These are phyloP conservation scores for Collybiopsis luxurians DNA, from an alignment of 768 basidiomycete genomes.

Conservation along the genomic window DNA sequence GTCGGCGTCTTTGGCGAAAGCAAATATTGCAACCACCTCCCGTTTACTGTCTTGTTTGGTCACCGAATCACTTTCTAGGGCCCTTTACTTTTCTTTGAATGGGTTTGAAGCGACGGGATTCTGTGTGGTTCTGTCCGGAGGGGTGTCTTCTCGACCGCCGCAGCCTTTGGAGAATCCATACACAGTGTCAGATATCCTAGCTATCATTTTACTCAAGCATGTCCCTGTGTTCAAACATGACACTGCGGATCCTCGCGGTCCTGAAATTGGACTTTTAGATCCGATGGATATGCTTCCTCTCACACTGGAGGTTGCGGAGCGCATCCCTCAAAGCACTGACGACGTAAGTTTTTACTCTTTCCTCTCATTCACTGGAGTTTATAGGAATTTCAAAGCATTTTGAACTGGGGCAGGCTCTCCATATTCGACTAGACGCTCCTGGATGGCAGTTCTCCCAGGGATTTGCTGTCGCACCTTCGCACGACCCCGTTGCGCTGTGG, in stretches of 20 bases:
- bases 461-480: slow-evolving; percentile 22
- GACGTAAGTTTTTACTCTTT: neutral
- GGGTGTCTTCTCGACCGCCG: slow-evolving; percentile 22
- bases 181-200: slow-evolving; percentile 36
- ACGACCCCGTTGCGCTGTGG: slow-evolving; percentile 42
- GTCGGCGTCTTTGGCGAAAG: slow-evolving; percentile 15
- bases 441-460: slow-evolving; percentile 24
- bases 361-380: no score
- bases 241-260: slow-evolving; percentile 23
- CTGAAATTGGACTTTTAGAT: slow-evolving; percentile 48
- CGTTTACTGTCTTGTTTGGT: slow-evolving; percentile 57
- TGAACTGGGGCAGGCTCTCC: slow-evolving; percentile 22
- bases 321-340: neutral
- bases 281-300: slow-evolving; percentile 50
- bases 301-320: neutral
- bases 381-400: no score
- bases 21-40: slow-evolving; percentile 45
- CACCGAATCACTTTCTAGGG: slow-evolving; percentile 51
- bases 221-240: slow-evolving; percentile 45
- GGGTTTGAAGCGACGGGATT: slow-evolving; percentile 34
- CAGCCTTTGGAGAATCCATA: slow-evolving; percentile 19
- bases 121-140: slow-evolving; percentile 35
- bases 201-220: slow-evolving; percentile 44
- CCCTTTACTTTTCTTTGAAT: slow-evolving; percentile 42
- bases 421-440: slow-evolving; percentile 21